These are phyloP conservation scores for Panicum miliaceum DNA, from an alignment of 176 grass and related monocot genomes.

Conservation along the genomic window DNA sequence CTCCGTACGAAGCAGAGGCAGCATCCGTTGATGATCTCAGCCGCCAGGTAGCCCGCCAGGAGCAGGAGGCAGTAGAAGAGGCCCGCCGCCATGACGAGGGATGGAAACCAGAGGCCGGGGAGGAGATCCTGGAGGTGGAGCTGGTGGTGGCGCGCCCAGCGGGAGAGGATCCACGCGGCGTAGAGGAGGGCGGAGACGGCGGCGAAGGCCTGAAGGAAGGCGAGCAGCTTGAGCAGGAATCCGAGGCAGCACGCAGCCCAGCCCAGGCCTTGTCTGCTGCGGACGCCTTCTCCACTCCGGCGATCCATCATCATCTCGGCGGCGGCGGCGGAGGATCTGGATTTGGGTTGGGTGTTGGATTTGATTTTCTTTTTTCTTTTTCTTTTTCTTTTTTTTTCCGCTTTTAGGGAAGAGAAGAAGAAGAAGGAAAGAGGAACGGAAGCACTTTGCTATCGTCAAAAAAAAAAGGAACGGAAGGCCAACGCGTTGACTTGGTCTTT, in stretches of 20 bases:
- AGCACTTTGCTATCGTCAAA: too few species aligned
- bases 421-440: too few species aligned
- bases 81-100: conserved; percentile 48
- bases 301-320: conserved; percentile 29
- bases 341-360: not conserved
- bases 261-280: not conserved
- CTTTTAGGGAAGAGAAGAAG: too few species aligned
- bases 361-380: not conserved
- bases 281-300: not conserved
- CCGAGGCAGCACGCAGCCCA: conserved; percentile 38
- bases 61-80: conserved; percentile 55
- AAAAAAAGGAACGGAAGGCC: too few species aligned
- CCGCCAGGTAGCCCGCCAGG: conserved; percentile 58
- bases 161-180: conserved; percentile 60
- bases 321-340: not conserved
- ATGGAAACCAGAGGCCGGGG: conserved; percentile 59
- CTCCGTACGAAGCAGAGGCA: conserved; percentile 46
- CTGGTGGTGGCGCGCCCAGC: conserved; percentile 51
- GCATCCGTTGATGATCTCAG: conserved; percentile 58
- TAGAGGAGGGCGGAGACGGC: conserved; percentile 57
- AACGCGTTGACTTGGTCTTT: too few species aligned
- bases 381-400: too few species aligned
- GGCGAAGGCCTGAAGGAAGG: conserved; percentile 67
- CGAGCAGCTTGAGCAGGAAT: conserved; percentile 66
- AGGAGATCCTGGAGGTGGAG: conserved; percentile 51